Conservation (phyloP, 805 yeast genomes). For the Candida boleticola region DNA sequence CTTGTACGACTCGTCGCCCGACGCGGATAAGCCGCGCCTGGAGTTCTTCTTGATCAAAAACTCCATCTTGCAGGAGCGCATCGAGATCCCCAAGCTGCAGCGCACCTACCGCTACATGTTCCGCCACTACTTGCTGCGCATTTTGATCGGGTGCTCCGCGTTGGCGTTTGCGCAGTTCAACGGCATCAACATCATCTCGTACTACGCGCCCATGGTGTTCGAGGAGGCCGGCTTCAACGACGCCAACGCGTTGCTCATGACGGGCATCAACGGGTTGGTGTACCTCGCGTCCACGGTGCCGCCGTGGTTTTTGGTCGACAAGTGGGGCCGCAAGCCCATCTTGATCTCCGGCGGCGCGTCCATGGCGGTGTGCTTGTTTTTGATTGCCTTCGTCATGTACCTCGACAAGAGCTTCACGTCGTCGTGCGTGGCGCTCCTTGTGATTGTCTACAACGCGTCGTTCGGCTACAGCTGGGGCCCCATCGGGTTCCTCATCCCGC, state of each 20-base stretch:
- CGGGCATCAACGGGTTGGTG: constrained; percentile 41
- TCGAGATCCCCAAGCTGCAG: constrained; percentile 34
- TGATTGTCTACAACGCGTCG: constrained; percentile 40
- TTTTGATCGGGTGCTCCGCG: constrained; percentile 41
- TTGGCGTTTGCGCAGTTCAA: constrained; percentile 46
- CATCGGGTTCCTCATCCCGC: constrained; percentile 42
- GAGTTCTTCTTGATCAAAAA: constrained; percentile 50
- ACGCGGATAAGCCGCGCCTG: constrained; percentile 29
- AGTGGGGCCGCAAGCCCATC: constrained; percentile 46
- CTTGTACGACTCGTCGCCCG: constrained; percentile 27
- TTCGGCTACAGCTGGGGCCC: constrained; percentile 50
- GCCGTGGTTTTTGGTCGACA: constrained; percentile 46
- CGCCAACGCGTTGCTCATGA: constrained; percentile 41
- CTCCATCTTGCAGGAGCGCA: constrained; percentile 39
- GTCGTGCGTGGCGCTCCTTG: constrained; percentile 38
- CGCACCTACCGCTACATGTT: constrained; percentile 44
- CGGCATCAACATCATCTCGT: constrained; percentile 58
- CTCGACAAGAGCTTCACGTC: constrained; percentile 33
- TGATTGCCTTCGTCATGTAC: constrained; percentile 34
- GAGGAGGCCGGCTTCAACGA: constrained; percentile 45
- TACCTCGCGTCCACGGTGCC: constrained; percentile 40
- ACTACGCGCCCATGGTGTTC: constrained; percentile 58
- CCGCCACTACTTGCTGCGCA: constrained; percentile 32
- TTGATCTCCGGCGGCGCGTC: constrained; percentile 38
- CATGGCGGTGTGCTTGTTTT: constrained; percentile 36